These are phyloP conservation scores for Stipa capillata DNA, from an alignment of 176 grass and related monocot genomes.

Conservation along the genomic window DNA sequence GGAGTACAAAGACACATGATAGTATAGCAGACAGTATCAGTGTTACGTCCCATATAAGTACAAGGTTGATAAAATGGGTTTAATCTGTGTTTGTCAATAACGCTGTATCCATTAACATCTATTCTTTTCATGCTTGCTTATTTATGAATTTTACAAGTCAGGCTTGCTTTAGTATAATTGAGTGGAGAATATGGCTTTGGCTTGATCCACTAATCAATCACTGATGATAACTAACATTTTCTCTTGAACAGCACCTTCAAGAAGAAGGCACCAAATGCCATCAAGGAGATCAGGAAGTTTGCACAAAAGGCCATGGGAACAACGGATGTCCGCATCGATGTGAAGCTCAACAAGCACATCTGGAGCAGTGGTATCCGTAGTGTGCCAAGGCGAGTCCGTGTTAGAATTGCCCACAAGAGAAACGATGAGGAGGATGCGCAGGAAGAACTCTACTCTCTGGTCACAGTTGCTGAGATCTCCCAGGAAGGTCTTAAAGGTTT, in stretches of 20 bases:
- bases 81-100: background rate
- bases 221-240: background rate
- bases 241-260: slow-evolving; percentile 63
- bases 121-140: background rate
- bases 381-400: slow-evolving; percentile 75
- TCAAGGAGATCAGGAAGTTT: slow-evolving; percentile 93
- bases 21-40: background rate
- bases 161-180: background rate
- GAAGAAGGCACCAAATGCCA: slow-evolving; percentile 91
- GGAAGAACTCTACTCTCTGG: slow-evolving; percentile 86
- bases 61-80: too few relatives aligned
- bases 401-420: slow-evolving; percentile 81
- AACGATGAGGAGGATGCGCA: slow-evolving; percentile 87
- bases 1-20: background rate
- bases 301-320: slow-evolving; percentile 89
- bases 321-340: slow-evolving; percentile 59
- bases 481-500: slow-evolving; percentile 76
- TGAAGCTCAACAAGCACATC: slow-evolving; percentile 98
- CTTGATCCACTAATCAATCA: background rate
- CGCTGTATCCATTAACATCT: too few relatives aligned
- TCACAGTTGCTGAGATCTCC: slow-evolving; percentile 76
- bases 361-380: slow-evolving; percentile 84
- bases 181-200: background rate
- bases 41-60: too few relatives aligned
- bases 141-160: too few relatives aligned